Evolutionary conservation across 2,329 filamentous ascomycete species (phyloP), one percentile per base, ranked within the genome.

Genomic region (Claviceps purpurea): DNA sequence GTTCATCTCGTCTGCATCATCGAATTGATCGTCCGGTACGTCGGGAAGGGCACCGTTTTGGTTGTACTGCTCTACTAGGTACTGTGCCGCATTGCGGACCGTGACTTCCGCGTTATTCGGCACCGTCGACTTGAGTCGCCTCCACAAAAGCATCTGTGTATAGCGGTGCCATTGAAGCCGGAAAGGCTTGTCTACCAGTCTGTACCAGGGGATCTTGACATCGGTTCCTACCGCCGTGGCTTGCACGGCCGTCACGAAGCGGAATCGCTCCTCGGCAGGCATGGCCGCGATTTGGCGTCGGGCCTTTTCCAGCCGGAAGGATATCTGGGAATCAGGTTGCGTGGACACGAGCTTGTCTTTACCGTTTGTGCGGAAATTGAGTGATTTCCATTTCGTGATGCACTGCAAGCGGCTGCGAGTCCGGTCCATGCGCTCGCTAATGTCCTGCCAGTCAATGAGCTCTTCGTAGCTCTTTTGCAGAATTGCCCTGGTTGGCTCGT

Each of bases 331-430:
- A 40, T 66, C 61, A n/a, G 66, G 62, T 5, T 62, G 57, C 16
- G 57, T 55, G 1, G 66, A 67, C 11, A 57, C 59, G 13, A 68
- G 56, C 53, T 64, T 64, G 49, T 68, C 67, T 26, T 61, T 63
- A 18, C 62, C 62, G 6, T 62, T 54, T 2, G 62, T 61, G 46
- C 68, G 66, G 48, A 68, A 57, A 50, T 70, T 66, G 61, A 71
- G 63, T 7, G 66, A 57, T 54, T 76, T 78, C 81, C 83, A 89
- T 61, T 89, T 89, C 26, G 73, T 73, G 26, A 75, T 72, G 61
- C 84, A 88, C 62, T 87, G 84, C 24, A 86, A 73, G 3, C 81
- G 76, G 55, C 77, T 85, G 45, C 86, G 74, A 8, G 72, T 79
- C 47, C 73, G 70, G 14, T 69, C 73, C 77, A 89, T 82, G 51